phyloP scores from a whole-genome alignment of 257 asterid species.

The Penstemon barbatus region DNA sequence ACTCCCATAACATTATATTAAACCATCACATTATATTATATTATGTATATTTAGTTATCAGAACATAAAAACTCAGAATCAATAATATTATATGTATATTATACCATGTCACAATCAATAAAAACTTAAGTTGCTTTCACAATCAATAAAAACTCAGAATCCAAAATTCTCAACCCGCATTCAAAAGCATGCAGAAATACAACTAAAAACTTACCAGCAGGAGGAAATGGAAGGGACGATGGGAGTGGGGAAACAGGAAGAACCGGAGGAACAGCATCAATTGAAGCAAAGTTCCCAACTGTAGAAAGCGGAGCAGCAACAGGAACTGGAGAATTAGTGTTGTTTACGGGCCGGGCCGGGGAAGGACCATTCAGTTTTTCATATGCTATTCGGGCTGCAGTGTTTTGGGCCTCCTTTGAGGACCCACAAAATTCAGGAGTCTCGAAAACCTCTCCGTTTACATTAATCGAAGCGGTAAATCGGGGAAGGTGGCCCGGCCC shows the following conservation, averaged over 20 bases:
- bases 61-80: neutral
- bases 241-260: constrained; percentile 39
- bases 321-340: no score
- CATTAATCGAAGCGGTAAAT: constrained; percentile 47
- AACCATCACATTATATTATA: no score
- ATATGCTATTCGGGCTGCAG: constrained; percentile 52
- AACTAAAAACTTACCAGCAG: constrained; percentile 26
- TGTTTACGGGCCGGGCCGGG: neutral
- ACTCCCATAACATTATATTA: no score
- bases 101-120: no score
- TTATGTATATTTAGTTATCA: no score
- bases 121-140: neutral
- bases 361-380: constrained; percentile 30
- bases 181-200: neutral
- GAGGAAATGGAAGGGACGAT: constrained; percentile 38
- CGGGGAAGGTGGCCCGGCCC: constrained; percentile 70
- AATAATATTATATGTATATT: no score
- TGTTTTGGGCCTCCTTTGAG: constrained; percentile 61
- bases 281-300: neutral
- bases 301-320: neutral
- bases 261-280: neutral
- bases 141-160: neutral
- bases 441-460: constrained; percentile 42
- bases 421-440: constrained; percentile 47
- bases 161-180: neutral